A percentile compares a stretch with the other conserved stretches of the same genome.
Evolutionary conservation across 768 basidiomycete species (phyloP).

Genomic region (Termitomyces sp.): DNA sequence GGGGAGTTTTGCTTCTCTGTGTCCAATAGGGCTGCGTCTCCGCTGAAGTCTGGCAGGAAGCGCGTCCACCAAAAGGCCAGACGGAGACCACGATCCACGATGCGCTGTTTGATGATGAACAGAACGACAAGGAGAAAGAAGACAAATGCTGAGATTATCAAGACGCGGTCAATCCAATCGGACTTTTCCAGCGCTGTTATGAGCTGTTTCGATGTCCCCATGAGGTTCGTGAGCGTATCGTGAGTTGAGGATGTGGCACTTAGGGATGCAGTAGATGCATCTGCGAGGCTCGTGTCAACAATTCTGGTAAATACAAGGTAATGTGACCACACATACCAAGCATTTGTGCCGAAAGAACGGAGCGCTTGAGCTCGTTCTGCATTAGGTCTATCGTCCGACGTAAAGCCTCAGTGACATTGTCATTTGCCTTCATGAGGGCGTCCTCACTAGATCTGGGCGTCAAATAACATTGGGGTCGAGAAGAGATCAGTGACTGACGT

Average conservation of each 20-base stretch:
- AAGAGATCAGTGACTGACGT: conserved; percentile 37
- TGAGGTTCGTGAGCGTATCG: conserved; percentile 63
- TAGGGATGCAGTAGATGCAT: conserved; percentile 75
- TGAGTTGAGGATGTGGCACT: conserved; percentile 71
- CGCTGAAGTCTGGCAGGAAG: conserved; percentile 53
- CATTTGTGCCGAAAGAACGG: conserved; percentile 80
- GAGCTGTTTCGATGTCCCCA: conserved; percentile 78
- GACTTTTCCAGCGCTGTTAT: conserved; percentile 85
- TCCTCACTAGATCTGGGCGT: conserved; percentile 53
- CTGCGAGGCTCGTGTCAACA: conserved; percentile 29
- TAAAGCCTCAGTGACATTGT: conserved; percentile 84
- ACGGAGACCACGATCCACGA: conserved; percentile 73
- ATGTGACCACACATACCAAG: conserved; percentile 47
- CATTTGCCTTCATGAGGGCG: conserved; percentile 80
- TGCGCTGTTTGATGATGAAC: conserved; percentile 84
- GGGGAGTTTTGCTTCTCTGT: conserved; percentile 28
- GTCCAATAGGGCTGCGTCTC: conserved; percentile 27
- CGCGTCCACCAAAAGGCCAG: conserved; percentile 88
- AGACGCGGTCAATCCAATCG: conserved; percentile 87
- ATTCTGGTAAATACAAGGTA: not conserved
- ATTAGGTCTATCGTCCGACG: conserved; percentile 80
- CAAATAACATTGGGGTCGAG: not conserved
- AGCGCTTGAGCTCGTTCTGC: conserved; percentile 90
- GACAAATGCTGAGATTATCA: conserved; percentile 72
- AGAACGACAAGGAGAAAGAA: conserved; percentile 84